Conservation (phyloP, 805 yeast species). For the Cyberlindnera mycetangii region DNA sequence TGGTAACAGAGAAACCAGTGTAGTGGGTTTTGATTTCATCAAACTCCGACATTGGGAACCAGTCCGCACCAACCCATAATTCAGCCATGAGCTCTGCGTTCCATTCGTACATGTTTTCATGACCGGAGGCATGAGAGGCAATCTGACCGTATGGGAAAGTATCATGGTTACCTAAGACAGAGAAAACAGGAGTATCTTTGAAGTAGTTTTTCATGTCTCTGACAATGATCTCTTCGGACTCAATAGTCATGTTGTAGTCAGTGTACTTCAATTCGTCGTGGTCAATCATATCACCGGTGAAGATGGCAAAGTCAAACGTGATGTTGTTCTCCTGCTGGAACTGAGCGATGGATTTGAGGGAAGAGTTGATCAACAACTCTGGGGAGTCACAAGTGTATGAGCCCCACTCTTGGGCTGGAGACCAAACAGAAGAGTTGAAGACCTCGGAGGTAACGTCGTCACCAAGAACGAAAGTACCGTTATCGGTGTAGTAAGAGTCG, state of each 20-base stretch:
- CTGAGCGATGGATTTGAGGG: conserved; percentile 43
- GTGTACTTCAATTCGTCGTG: conserved; percentile 54
- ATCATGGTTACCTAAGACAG: conserved; percentile 71
- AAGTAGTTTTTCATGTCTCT: conserved; percentile 50
- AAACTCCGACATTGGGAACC: conserved; percentile 32
- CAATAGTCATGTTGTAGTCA: conserved; percentile 43
- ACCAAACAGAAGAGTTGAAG: conserved; percentile 37
- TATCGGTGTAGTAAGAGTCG: conserved; percentile 30
- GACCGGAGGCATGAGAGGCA: conserved; percentile 49
- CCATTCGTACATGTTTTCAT: conserved; percentile 41
- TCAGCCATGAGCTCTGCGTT: conserved; percentile 47
- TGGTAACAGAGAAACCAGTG: conserved; percentile 57
- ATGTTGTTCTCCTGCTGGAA: conserved; percentile 32
- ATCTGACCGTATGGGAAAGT: conserved; percentile 68
- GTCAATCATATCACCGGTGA: conserved; percentile 75
- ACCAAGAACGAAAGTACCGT: conserved; percentile 31
- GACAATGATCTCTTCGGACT: conserved; percentile 50
- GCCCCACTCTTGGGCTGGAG: conserved; percentile 62
- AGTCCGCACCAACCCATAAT: conserved; percentile 44
- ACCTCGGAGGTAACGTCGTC: conserved; percentile 29
- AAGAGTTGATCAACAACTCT: conserved; percentile 54
- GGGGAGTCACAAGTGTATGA: conserved; percentile 67
- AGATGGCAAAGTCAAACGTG: conserved; percentile 56
- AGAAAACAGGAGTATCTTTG: conserved; percentile 52
- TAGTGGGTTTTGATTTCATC: conserved; percentile 42